Evolutionary conservation across 768 basidiomycete genomes (phyloP), one percentile per base, ranked within the genome.

Genomic region (Scleroderma citrinum): DNA sequence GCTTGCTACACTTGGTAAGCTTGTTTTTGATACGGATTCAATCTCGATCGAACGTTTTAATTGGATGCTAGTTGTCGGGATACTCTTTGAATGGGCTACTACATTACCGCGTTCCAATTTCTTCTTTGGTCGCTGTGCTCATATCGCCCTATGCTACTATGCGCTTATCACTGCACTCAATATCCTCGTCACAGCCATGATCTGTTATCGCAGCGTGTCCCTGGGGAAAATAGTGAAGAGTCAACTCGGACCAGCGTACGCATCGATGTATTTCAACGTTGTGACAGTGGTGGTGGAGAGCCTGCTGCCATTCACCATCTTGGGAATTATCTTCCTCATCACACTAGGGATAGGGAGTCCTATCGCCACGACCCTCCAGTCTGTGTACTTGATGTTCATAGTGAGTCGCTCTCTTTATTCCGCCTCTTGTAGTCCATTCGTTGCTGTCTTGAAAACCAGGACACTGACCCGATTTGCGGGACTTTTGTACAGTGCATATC

Each of bases 1-100:
- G 63, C 1, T 56, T 3, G 39, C 30, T 14, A 59, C 65, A 5
- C 37, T 67, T 8, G 63, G 63, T 67, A 32, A 53, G 63, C 20
- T 23, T 26, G n/a, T n/a, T n/a, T n/a, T n/a, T n/a, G n/a, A n/a
- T 8, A 17, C 32, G 3, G 10, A 8, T 42, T 20, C 29, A 6
- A 29, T 30, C 34, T 39, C 10, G 16, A 26, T 43, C 3, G 20
- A 7, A 11, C 8, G 10, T 24, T 43, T 26, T 21, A 35, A 7
- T n/a, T 7, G 7, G 12, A 13, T 26, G 46, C n/a, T 20, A 62
- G 63, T 47, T 7, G 51, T 65, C 26, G 58, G 63, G 5, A 35
- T 55, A 21, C 1, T 55, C 46, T 46, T 52, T 21, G 44, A 53
- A 24, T 51, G 55, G 44, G 30, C 16, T 7, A 54, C 63, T 29